Conservation (phyloP, 345 rosid species). For the Hypericum androsaemum region DNA sequence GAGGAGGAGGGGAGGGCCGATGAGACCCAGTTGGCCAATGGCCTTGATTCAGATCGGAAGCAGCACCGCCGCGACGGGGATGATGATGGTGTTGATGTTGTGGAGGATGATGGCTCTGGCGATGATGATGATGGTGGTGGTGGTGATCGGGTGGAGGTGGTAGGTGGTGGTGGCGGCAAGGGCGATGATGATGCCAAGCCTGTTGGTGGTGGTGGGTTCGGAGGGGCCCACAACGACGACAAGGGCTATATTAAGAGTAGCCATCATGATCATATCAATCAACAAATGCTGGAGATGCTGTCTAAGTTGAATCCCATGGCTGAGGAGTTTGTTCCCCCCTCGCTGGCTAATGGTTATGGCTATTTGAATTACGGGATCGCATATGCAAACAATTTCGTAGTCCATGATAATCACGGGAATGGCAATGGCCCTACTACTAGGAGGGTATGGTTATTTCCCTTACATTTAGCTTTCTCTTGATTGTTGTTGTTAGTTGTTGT, state of each 20-base stretch:
- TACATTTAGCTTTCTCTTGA: no score
- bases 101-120: no score
- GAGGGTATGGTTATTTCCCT: constrained; percentile 43
- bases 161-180: constrained; percentile 10
- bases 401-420: constrained; percentile 35
- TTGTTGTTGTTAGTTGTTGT: no score
- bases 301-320: constrained; percentile 96
- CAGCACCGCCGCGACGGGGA: no score
- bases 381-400: constrained; percentile 42
- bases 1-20: no score
- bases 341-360: constrained; percentile 33
- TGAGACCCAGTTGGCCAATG: constrained; percentile 28
- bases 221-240: constrained; percentile 1
- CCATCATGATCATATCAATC: constrained; percentile 28
- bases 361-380: constrained; percentile 50
- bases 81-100: no score
- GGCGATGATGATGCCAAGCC: background rate
- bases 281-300: constrained; percentile 58
- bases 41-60: constrained; percentile 21
- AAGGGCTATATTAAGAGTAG: no score
- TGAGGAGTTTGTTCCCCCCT: constrained; percentile 86
- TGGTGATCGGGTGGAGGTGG: no score
- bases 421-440: constrained; percentile 41
- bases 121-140: no score
- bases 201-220: constrained; percentile 11